A percentile compares a stretch with the other conserved stretches of the same genome.
Conservation (phyloP, 106 monocot genomes). For the Dendrobium nobile region DNA sequence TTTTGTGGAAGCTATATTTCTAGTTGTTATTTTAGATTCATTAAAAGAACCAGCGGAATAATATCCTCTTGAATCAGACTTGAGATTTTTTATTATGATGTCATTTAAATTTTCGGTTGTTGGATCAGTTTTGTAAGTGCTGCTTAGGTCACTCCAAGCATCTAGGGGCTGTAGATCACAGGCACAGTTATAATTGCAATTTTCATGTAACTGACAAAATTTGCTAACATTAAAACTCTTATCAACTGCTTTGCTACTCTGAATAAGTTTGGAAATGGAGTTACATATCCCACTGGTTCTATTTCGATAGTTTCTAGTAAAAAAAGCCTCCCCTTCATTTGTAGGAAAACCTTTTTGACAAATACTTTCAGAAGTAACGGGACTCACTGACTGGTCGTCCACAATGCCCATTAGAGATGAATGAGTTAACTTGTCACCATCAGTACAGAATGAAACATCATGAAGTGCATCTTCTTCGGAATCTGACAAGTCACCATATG, state of each 20-base stretch:
- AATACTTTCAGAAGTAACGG: neutral
- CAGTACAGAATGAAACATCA: conserved; percentile 8
- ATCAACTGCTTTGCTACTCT: neutral
- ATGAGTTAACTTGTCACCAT: conserved; percentile 20
- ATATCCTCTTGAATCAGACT: neutral
- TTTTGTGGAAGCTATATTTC: conserved; percentile 4
- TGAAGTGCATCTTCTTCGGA: conserved; percentile 44
- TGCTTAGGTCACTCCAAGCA: neutral
- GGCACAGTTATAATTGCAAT: neutral
- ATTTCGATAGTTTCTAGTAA: neutral
- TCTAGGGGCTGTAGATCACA: neutral
- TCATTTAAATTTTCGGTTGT: no score
- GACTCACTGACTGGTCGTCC: conserved; percentile 1
- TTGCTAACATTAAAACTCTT: neutral
- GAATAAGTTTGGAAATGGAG: neutral
- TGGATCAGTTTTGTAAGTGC: neutral
- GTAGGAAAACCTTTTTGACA: neutral
- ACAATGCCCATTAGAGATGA: neutral
- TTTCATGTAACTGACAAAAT: neutral
- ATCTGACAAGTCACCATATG: conserved; percentile 72
- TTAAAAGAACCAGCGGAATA: conserved; percentile 1
- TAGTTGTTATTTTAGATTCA: conserved; percentile 10
- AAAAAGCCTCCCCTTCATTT: neutral
- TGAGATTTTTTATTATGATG: no score
- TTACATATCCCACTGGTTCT: neutral